Evolutionary conservation across 768 basidiomycete species (phyloP).

Genomic region (Termitomyces sp.): DNA sequence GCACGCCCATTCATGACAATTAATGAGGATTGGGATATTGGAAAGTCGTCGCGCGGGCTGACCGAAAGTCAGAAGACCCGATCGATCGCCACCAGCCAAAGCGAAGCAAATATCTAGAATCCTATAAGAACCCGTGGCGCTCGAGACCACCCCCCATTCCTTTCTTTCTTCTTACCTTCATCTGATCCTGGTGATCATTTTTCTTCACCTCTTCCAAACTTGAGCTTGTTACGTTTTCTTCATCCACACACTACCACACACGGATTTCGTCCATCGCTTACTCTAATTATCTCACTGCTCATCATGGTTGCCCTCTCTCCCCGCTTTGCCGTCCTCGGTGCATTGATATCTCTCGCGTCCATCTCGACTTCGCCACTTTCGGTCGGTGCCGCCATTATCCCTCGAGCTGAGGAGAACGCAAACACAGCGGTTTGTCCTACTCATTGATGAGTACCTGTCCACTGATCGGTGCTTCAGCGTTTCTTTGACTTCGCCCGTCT

Average conservation of each 20-base stretch:
- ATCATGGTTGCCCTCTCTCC: constrained; percentile 46
- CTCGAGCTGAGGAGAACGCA: constrained; percentile 8
- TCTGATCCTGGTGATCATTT: constrained; percentile 54
- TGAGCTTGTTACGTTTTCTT: constrained; percentile 12
- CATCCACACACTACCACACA: constrained; percentile 18
- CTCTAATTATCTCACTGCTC: constrained; percentile 8
- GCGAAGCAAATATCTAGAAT: constrained; percentile 14
- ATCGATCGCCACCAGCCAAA: constrained; percentile 17
- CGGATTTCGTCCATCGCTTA: constrained; percentile 17
- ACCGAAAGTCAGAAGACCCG: constrained; percentile 9
- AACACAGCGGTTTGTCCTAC: constrained; percentile 8
- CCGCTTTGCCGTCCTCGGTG: constrained; percentile 40
- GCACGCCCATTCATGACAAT: not conserved
- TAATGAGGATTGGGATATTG: not conserved
- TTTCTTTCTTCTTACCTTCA: constrained; percentile 30
- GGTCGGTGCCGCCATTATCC: constrained; percentile 35
- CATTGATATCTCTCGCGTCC: constrained; percentile 39
- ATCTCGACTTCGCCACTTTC: constrained; percentile 29
- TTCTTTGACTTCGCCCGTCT: not conserved
- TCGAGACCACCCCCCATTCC: constrained; percentile 12
- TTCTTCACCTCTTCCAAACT: not conserved
- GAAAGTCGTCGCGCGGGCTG: constrained; percentile 5
- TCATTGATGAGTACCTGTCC: not conserved
- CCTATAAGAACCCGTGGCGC: constrained; percentile 21
- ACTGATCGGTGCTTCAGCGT: constrained; percentile 1